Percentiles rank a stretch among this genome's conserved stretches.
Conservation (phyloP, 2,329 filamentous ascomycete species). For the Pseudogymnoascus sp. region DNA sequence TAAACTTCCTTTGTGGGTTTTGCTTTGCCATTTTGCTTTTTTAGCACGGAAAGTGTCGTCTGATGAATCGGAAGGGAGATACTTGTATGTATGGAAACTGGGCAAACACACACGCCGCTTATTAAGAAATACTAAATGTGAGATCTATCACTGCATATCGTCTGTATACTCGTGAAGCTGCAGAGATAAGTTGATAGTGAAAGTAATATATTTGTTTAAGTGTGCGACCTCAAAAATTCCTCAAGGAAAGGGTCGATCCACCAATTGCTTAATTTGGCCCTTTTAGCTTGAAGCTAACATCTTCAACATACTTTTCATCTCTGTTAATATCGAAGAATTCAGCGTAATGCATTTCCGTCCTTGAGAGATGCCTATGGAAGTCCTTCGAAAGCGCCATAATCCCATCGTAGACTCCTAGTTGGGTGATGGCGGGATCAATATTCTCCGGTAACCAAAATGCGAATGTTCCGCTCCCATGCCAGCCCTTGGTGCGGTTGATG, state of each 20-base stretch:
- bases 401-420: not conserved
- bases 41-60: not conserved
- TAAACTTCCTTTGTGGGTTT: not conserved
- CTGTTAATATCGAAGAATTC: not conserved
- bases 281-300: not conserved
- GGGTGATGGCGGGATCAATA: not conserved
- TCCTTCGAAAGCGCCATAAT: not conserved
- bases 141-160: not conserved
- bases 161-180: not conserved
- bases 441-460: not conserved
- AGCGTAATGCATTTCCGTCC: not conserved
- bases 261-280: too few relatives aligned
- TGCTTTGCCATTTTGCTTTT: not conserved
- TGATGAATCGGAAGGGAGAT: not conserved
- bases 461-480: not conserved
- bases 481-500: not conserved
- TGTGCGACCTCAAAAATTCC: too few relatives aligned
- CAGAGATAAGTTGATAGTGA: not conserved
- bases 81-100: constrained; percentile 1
- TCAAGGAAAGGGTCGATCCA: too few relatives aligned
- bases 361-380: not conserved
- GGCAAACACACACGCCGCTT: not conserved
- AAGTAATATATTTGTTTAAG: too few relatives aligned
- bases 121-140: not conserved
- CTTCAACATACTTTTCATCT: not conserved